phyloP scores from a whole-genome alignment of 352 stramenopile species.

The Phytophthora brassicae region DNA sequence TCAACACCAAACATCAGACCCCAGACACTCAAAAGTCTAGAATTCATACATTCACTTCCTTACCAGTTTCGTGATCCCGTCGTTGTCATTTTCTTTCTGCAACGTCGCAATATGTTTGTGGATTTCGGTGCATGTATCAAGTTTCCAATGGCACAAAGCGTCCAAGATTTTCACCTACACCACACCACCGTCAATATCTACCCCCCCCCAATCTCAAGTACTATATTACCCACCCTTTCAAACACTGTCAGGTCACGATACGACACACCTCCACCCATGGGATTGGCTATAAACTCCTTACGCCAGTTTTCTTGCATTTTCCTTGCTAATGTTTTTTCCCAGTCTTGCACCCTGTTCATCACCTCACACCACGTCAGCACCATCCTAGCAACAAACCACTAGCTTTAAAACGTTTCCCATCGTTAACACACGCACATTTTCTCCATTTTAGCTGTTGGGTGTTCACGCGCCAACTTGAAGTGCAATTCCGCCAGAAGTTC shows the following conservation, averaged over 20 bases:
- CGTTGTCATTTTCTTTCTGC: conserved; percentile 67
- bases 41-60: conserved; percentile 1
- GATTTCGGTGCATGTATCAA: conserved; percentile 76
- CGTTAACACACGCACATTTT: conserved; percentile 57
- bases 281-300: conserved; percentile 64
- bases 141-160: conserved; percentile 81
- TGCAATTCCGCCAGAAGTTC: conserved; percentile 77
- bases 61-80: conserved; percentile 67
- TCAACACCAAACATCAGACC: conserved; percentile 5
- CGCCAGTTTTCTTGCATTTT: conserved; percentile 84
- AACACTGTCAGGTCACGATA: conserved; percentile 66
- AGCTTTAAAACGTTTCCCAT: conserved; percentile 8
- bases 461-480: conserved; percentile 78
- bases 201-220: not conserved
- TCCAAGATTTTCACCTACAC: conserved; percentile 75
- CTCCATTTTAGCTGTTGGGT: conserved; percentile 73
- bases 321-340: conserved; percentile 69
- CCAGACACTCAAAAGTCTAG: not conserved
- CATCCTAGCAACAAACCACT: conserved; percentile 9
- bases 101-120: conserved; percentile 66
- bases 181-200: not conserved
- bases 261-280: conserved; percentile 45
- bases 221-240: conserved; percentile 46
- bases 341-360: conserved; percentile 73
- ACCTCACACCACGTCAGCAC: conserved; percentile 18